These are phyloP conservation scores for Eucalyptus tenuipes DNA, from an alignment of 345 rosid species.

Conservation along the genomic window DNA sequence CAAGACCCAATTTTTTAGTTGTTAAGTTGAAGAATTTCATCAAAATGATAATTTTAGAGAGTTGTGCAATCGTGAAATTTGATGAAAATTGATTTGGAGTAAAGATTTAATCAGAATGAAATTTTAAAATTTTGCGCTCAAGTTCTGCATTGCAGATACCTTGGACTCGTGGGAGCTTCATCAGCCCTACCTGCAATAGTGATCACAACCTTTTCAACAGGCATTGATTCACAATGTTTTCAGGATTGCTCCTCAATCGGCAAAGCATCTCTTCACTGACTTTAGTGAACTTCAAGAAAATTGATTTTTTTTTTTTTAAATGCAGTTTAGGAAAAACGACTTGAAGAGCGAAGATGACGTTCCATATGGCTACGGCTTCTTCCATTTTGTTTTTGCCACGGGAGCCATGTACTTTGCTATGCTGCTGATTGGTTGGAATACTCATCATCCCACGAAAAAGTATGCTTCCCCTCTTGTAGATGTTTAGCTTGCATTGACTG, in stretches of 20 bases:
- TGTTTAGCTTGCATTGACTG: background rate
- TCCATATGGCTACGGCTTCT: constrained; percentile 91
- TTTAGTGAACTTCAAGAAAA: background rate
- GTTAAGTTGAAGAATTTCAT: too few relatives aligned
- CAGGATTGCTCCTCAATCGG: constrained; percentile 29
- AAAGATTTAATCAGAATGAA: too few relatives aligned
- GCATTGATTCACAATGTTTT: constrained; percentile 83
- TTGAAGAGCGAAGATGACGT: constrained; percentile 42
- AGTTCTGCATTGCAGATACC: rapidly evolving
- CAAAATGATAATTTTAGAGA: too few relatives aligned
- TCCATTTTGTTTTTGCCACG: constrained; percentile 90
- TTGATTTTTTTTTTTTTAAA: background rate
- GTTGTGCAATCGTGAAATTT: too few relatives aligned
- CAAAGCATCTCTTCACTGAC: background rate
- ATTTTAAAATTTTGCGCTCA: background rate
- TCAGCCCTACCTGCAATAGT: constrained; percentile 76
- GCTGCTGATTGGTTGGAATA: constrained; percentile 87
- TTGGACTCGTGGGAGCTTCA: constrained; percentile 30
- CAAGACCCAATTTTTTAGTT: too few relatives aligned
- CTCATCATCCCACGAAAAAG: constrained; percentile 77
- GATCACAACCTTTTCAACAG: constrained; percentile 83
- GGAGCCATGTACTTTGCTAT: constrained; percentile 96
- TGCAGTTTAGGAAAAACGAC: constrained; percentile 53
- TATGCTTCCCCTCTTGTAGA: background rate
- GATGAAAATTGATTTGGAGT: too few relatives aligned